A percentile compares a stretch with the other conserved stretches of the same genome.
phyloP scores from a whole-genome alignment of 225 moss, liverwort and hornwort genomes.

The Straminergon stramineum region DNA sequence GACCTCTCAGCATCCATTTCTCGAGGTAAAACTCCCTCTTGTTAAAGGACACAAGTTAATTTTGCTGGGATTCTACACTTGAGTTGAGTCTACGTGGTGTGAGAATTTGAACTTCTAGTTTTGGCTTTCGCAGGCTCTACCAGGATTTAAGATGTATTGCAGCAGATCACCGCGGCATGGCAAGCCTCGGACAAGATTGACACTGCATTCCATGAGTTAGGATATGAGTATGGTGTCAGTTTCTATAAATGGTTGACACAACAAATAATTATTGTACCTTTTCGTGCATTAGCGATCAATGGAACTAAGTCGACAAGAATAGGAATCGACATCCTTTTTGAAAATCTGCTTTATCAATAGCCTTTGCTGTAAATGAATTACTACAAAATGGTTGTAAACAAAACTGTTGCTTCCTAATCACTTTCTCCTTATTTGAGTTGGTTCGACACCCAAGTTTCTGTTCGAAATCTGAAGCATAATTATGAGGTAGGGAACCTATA shows the following conservation, averaged over 20 bases:
- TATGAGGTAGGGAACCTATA: too few species aligned
- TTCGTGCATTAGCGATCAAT: neutral
- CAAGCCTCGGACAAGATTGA: neutral
- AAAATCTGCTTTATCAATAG: neutral
- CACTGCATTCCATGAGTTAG: neutral
- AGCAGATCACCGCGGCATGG: neutral
- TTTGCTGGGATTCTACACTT: too few species aligned
- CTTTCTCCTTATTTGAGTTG: neutral
- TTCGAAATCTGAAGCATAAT: neutral
- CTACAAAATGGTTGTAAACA: neutral
- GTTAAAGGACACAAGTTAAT: neutral
- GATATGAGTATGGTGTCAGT: neutral
- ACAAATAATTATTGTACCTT: neutral
- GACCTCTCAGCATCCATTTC: too few species aligned
- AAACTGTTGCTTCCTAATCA: neutral
- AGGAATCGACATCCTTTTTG: neutral
- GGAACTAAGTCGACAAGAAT: neutral
- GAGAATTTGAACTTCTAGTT: neutral
- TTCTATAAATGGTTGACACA: neutral
- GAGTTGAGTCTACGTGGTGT: neutral
- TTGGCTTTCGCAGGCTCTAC: neutral
- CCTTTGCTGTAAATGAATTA: neutral
- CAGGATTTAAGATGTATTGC: neutral
- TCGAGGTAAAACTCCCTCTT: neutral
- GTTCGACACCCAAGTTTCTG: neutral